A percentile compares a stretch with the other conserved stretches of the same genome.
Evolutionary conservation across 2,329 filamentous ascomycete genomes (phyloP).

Genomic region (Pseudocercospora eumusae): DNA sequence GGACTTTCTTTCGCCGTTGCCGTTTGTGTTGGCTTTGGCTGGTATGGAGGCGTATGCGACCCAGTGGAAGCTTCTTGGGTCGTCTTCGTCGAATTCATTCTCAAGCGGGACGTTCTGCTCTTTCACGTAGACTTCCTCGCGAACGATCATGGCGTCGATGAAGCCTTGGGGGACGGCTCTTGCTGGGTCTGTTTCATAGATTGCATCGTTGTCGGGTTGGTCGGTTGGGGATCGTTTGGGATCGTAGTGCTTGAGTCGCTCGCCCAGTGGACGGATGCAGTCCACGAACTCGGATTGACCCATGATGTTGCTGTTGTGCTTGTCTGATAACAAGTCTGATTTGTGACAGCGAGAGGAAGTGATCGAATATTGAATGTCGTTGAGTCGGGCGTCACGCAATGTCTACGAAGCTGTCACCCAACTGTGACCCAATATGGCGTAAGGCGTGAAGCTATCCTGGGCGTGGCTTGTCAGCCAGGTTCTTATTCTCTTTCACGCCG

Average conservation of each 20-base stretch:
- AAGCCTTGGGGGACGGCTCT: constrained; percentile 48
- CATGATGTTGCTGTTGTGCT: constrained; percentile 3
- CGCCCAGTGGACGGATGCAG: constrained; percentile 34
- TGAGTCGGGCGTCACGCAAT: constrained; percentile 14
- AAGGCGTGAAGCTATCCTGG: constrained; percentile 1
- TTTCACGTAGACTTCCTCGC: constrained; percentile 58
- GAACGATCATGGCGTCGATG: constrained; percentile 59
- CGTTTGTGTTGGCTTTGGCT: constrained; percentile 38
- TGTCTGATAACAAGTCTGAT: constrained; percentile 1
- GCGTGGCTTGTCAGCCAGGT: background rate
- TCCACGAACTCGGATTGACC: constrained; percentile 36
- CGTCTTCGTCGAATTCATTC: constrained; percentile 79
- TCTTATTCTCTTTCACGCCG: background rate
- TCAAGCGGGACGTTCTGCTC: constrained; percentile 61
- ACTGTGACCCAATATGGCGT: constrained; percentile 16
- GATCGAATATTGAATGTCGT: background rate
- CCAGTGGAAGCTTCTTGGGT: constrained; percentile 80
- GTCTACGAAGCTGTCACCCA: constrained; percentile 12
- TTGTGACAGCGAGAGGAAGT: background rate
- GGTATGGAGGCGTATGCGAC: constrained; percentile 72
- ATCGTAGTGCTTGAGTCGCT: constrained; percentile 39
- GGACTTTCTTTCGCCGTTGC: constrained; percentile 39
- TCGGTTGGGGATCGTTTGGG: constrained; percentile 30
- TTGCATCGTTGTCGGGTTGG: constrained; percentile 37
- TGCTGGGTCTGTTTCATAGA: constrained; percentile 31